Conservation (phyloP, 768 basidiomycete species). For the button mushroom (Agaricus bisporus) region DNA sequence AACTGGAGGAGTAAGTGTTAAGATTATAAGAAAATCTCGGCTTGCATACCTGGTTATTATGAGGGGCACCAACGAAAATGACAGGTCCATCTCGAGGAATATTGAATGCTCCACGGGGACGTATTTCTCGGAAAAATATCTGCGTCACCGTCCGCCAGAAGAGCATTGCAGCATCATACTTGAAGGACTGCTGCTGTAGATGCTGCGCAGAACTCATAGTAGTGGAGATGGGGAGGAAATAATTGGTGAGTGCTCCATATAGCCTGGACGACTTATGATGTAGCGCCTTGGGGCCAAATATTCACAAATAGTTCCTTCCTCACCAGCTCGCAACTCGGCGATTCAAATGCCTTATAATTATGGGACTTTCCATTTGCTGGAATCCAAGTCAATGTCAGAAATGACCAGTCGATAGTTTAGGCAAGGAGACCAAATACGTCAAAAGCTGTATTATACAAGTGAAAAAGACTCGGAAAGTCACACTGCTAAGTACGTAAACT, state of each 20-base stretch:
- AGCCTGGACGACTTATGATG: neutral
- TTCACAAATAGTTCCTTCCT: neutral
- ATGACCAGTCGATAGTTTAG: neutral
- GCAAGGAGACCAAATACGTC: neutral
- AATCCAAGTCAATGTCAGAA: neutral
- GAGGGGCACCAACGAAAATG: conserved; percentile 90
- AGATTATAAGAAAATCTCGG: neutral
- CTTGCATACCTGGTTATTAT: conserved; percentile 73
- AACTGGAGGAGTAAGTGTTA: conserved; percentile 46
- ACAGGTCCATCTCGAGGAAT: conserved; percentile 87
- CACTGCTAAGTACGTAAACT: neutral
- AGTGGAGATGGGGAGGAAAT: conserved; percentile 1
- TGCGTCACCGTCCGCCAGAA: conserved; percentile 86
- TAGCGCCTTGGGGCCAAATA: neutral
- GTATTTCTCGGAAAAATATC: conserved; percentile 95
- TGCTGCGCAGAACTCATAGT: conserved; percentile 16
- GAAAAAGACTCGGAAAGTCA: neutral
- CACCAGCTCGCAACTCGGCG: too few relatives aligned
- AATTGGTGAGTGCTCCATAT: neutral
- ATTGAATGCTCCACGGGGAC: conserved; percentile 91
- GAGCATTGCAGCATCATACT: conserved; percentile 71
- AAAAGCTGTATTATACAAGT: neutral
- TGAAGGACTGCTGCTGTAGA: conserved; percentile 18
- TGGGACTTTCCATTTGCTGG: neutral
- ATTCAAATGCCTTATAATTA: too few relatives aligned